Evolutionary conservation across 768 basidiomycete genomes (phyloP).

Genomic region (Boletus sp.): DNA sequence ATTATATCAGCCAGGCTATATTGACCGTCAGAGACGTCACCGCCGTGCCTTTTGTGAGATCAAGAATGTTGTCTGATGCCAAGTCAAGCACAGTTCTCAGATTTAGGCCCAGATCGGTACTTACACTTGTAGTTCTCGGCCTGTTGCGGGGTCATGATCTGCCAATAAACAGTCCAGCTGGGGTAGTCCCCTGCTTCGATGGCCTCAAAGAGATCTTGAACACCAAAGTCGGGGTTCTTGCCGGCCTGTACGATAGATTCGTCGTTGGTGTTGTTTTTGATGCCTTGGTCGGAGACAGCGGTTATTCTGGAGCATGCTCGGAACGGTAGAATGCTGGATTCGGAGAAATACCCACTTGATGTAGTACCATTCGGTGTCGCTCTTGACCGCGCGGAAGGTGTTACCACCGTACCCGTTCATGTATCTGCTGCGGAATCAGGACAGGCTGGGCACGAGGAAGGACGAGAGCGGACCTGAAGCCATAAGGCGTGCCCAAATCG

Average conservation of each 20-base stretch:
- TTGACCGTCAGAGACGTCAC: not conserved
- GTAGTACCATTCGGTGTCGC: not conserved
- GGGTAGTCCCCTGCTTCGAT: not conserved
- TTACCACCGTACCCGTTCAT: not conserved
- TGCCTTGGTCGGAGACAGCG: not conserved
- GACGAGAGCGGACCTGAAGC: not conserved
- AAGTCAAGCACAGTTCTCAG: not conserved
- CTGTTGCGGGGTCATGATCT: not conserved
- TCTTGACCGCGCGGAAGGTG: not conserved
- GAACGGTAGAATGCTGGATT: not conserved
- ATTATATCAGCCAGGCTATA: not conserved
- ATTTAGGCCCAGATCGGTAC: not conserved
- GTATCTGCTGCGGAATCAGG: not conserved
- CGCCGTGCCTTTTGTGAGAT: constrained; percentile 42
- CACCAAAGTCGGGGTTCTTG: not conserved
- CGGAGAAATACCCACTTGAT: not conserved
- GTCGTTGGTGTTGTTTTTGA: too few species aligned
- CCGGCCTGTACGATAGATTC: not conserved
- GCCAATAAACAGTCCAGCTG: not conserved
- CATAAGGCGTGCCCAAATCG: not conserved
- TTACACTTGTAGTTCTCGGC: not conserved
- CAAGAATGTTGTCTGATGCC: constrained; percentile 44
- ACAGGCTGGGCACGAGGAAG: not conserved
- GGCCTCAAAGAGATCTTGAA: not conserved
- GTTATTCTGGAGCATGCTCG: not conserved